Base-by-base conservation (phyloP, 257 asterid species). In the Jacaranda copaia region DNA sequence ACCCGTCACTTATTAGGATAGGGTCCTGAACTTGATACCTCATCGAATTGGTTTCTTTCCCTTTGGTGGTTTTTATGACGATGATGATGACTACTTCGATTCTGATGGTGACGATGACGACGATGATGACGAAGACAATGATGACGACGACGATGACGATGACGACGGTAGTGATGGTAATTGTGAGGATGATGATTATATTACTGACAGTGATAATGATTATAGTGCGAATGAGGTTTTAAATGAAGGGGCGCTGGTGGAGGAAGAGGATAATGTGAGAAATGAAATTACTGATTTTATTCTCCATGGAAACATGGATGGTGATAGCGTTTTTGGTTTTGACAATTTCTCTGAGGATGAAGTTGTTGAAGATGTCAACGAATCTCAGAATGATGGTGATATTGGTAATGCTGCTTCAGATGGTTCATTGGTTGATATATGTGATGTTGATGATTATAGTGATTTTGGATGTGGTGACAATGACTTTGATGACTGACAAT, bases 1-100 rank as follows among this genome's bases (percentile, higher is more conserved):
- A 65, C 70, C 56, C 84, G 71, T 76, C 76, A 63, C 84, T 82
- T 84, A 74, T 74, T 78, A 85, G 88, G 86, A 80, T 78, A 81
- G 88, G 88, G 85, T 72, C 81, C 49, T 52, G 70, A 71, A 52
- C 63, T 75, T 60, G 42, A 20, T 77, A 51, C 84, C 84, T 64
- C 87, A 72, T 61, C 86, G 77, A 73, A 43, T 76, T 68, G 78
- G 71, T 82, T 82, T 85, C 81, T 88, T 84, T 65, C 76, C 85
- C 36, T 43, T 78, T 78, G 87, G 78, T 82, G 84, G 52, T 69
- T 76, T 72, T 78, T 87, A 75, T 48, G 89, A 84, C 46, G 90
- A 81, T 3, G 71, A 73, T 38, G 78, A 83, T 5, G 89, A 82
- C 3, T 91, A 81, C 36, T 88, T 80, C 11, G 79, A 80, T 48